phyloP scores from a whole-genome alignment of 2,329 filamentous ascomycete genomes.

The Mycogone perniciosa region DNA sequence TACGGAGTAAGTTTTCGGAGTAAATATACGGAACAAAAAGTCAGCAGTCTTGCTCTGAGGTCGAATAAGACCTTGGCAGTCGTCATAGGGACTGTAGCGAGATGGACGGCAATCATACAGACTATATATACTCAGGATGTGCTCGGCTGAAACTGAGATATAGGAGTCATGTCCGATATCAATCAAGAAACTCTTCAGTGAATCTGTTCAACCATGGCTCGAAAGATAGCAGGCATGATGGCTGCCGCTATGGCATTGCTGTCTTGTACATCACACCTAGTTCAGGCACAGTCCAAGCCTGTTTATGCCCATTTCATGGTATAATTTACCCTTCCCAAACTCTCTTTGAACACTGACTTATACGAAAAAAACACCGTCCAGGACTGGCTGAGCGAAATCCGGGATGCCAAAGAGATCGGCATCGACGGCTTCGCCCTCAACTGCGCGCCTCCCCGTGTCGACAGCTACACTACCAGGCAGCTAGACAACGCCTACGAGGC shows the following conservation, averaged over 20 bases:
- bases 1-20: too few relatives aligned
- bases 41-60: too few relatives aligned
- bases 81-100: too few relatives aligned
- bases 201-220: background rate
- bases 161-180: background rate
- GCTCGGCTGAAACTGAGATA: too few relatives aligned
- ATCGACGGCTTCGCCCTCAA: slow-evolving; percentile 20
- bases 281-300: background rate
- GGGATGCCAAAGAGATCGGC: slow-evolving; percentile 17
- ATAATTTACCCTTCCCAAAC: background rate
- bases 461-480: slow-evolving; percentile 18
- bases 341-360: background rate
- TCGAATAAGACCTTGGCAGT: too few relatives aligned
- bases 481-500: slow-evolving; percentile 17
- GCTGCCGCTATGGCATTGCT: slow-evolving; percentile 1
- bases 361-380: slow-evolving; percentile 10
- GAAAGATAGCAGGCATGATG: background rate
- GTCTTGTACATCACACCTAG: background rate
- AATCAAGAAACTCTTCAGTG: background rate
- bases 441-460: slow-evolving; percentile 17
- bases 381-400: slow-evolving; percentile 17
- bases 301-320: slow-evolving; percentile 15
- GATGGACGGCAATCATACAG: background rate
- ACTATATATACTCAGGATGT: background rate
- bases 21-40: too few relatives aligned